Percentiles rank a stretch among this genome's conserved stretches.
phyloP scores from a whole-genome alignment of 1,284 basidiomycete genomes.

The Heliocybe sulcata region DNA sequence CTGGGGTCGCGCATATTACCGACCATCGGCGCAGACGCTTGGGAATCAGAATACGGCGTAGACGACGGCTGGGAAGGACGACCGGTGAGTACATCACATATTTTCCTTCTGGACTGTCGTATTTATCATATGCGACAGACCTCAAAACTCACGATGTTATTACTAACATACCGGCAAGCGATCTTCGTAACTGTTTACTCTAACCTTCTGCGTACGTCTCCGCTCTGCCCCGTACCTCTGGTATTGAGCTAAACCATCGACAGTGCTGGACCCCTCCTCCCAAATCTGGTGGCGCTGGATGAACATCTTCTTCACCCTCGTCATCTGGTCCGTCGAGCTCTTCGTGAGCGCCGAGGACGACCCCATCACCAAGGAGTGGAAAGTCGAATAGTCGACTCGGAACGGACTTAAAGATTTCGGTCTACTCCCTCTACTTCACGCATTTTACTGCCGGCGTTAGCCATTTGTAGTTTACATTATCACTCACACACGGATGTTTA shows the following conservation, averaged over 20 bases:
- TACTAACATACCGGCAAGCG: conserved; percentile 75
- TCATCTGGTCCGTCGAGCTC: conserved; percentile 76
- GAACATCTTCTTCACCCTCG: conserved; percentile 77
- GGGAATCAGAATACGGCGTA: conserved; percentile 61
- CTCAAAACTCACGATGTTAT: conserved; percentile 60
- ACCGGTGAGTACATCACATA: conserved; percentile 41
- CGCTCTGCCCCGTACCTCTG: conserved; percentile 1
- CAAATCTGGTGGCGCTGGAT: conserved; percentile 89
- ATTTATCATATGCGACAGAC: conserved; percentile 36
- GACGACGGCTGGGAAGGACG: conserved; percentile 64
- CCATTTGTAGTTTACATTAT: neutral
- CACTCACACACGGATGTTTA: neutral
- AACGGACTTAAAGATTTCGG: neutral
- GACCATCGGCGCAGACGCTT: conserved; percentile 74
- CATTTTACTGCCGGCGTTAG: no score
- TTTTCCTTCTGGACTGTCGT: neutral
- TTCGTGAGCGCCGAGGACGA: conserved; percentile 75
- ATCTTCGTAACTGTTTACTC: conserved; percentile 84
- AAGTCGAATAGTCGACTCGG: conserved; percentile 49
- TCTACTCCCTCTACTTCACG: neutral
- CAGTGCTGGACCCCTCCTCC: conserved; percentile 77
- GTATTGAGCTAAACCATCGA: neutral
- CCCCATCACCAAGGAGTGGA: conserved; percentile 64
- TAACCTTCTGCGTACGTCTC: conserved; percentile 61
- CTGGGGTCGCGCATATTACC: conserved; percentile 80